Evolutionary conservation across 2,329 filamentous ascomycete genomes (phyloP), one percentile per base, ranked within the genome.

Genomic region (Pezicula radicicola): DNA sequence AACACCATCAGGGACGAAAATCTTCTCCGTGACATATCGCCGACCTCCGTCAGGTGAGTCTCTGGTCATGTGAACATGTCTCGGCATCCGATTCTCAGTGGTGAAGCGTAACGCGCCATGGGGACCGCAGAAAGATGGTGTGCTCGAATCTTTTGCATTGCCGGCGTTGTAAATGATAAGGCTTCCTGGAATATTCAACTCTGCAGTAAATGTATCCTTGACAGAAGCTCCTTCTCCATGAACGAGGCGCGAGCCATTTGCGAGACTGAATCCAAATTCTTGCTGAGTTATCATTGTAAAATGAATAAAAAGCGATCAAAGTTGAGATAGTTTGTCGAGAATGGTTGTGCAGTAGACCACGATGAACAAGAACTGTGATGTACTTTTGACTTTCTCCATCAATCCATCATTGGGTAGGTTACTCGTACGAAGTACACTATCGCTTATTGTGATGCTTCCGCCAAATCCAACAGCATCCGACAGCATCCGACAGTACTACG

Each of bases 1-100:
- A 28, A 54, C 37, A 8, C 52, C 52, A 21, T 51, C 28, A 9
- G 48, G 43, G 21, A 52, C 52, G 15, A 54, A 21, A 30, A 51
- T 50, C 21, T 33, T 45, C 39, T 50, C 48, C 19, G 28, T 39
- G 39, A 50, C 19, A n/a, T 46, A 48, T n/a, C 43, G 42, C 18
- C 35, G 13, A 15, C 33, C 33, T 9, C 9, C 33, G 15, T 36
- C 33, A 36, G 8, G 9, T 13, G 27, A 30, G 16, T 40, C 35
- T 21, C 27, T 21, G 10, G 49, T 47, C 18, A 54, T 54, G 49
- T 54, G 52, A 21, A 54, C 49, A 45, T 54, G 52, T 36, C 52
- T 48, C 13, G 52, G 52, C 49, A 54, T 47, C 19, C 52, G 49
- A 16, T 43, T 40, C 19, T 46, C 25, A n/a, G 46, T 40, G 33